Percentiles rank a stretch among this genome's conserved stretches.
phyloP scores from a whole-genome alignment of 352 stramenopile species.

The Phytophthora brassicae region DNA sequence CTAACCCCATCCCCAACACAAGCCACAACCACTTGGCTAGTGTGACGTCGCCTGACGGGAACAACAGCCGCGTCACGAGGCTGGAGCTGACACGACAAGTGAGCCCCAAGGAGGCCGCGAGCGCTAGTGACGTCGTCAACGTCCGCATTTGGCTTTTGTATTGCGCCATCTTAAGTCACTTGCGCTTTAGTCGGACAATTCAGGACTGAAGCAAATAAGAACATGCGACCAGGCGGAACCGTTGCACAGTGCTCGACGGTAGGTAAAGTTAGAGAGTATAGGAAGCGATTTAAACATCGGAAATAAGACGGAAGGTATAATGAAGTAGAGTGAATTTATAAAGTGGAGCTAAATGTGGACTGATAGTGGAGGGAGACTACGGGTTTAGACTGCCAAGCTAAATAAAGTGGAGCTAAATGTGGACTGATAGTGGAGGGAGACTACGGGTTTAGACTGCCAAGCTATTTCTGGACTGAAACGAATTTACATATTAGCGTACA shows the following conservation, averaged over 20 bases:
- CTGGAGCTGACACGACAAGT: not conserved
- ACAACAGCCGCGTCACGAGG: conserved; percentile 33
- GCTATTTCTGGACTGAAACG: conserved; percentile 16
- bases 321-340: not conserved
- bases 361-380: not conserved
- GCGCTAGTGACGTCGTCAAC: conserved; percentile 1
- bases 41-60: conserved; percentile 52
- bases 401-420: conserved; percentile 10
- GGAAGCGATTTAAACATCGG: not conserved
- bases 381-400: too few species aligned
- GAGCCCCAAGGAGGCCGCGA: conserved; percentile 5
- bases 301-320: not conserved
- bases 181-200: not conserved
- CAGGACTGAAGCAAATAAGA: conserved; percentile 1
- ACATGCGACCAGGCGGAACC: not conserved
- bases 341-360: not conserved
- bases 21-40: conserved; percentile 46
- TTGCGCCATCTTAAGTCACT: not conserved
- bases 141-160: not conserved
- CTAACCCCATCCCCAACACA: conserved; percentile 36
- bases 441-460: not conserved
- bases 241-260: conserved; percentile 1
- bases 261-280: not conserved
- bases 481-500: not conserved
- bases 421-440: not conserved